Evolutionary conservation across 345 rosid genomes (phyloP).

Genomic region (Ceriops decandra): DNA sequence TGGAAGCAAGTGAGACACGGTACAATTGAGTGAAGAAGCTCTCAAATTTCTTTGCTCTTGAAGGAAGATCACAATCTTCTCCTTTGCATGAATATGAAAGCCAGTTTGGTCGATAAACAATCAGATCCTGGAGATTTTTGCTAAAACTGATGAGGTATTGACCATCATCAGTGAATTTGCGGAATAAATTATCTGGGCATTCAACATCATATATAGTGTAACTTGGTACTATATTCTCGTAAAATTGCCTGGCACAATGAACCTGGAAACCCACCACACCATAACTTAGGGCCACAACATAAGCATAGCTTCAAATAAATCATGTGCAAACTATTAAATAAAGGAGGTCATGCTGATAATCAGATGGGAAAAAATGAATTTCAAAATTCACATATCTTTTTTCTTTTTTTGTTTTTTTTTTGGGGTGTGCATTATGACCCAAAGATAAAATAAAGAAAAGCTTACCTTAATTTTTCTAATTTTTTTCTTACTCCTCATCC

Average conservation of each 20-base stretch:
- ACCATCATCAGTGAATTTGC: conserved; percentile 96
- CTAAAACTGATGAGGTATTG: conserved; percentile 86
- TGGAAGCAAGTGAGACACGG: conserved; percentile 65
- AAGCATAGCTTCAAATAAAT: neutral
- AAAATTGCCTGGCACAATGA: conserved; percentile 71
- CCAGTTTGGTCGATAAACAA: conserved; percentile 90
- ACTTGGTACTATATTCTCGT: conserved; percentile 89
- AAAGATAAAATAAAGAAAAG: too few species aligned
- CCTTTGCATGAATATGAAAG: conserved; percentile 61
- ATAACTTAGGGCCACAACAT: conserved; percentile 7
- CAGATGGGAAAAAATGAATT: too few species aligned
- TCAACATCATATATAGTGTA: conserved; percentile 75
- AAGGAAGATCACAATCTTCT: conserved; percentile 61
- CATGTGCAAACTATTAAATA: neutral
- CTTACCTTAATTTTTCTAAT: too few species aligned
- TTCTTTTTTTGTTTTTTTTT: too few species aligned
- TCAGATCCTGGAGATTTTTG: conserved; percentile 74
- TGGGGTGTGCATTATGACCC: too few species aligned
- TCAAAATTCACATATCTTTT: neutral
- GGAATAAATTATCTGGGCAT: conserved; percentile 82
- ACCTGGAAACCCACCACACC: conserved; percentile 48
- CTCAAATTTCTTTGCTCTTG: conserved; percentile 65
- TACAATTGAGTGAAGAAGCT: conserved; percentile 83
- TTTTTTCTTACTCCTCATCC: too few species aligned
- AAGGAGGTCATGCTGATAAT: neutral